Evolutionary conservation across 2,329 filamentous ascomycete species (phyloP), one percentile per base, ranked within the genome.

Genomic region (Aspergillus sp.): DNA sequence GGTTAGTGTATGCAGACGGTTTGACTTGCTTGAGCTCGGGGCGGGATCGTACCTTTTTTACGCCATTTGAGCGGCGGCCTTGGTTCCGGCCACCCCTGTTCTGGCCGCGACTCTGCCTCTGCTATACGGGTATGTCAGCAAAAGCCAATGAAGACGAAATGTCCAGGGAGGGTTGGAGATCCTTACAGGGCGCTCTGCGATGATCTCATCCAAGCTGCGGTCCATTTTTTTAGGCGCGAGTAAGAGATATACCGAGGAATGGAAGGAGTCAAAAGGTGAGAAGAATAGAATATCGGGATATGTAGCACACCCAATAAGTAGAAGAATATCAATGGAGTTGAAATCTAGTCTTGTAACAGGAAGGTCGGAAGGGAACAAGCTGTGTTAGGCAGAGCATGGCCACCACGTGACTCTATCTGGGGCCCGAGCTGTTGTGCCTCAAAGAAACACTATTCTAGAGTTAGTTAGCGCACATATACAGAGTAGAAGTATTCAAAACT

Each of bases 11-110:
- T 4, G 11, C 15, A 40, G 12, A 8, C 37, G 11, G 7, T 21
- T 40, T 27, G 37, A 8, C n/a, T 11, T n/a, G 39, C 12, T 37
- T 48, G 43, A 19, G 35, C 6, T 19, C 11, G 6, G n/a, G n/a
- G 23, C 21, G 5, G 23, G 15, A 19, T 12, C 15, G 46, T 75
- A 93, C 91, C 91, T 96, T 96, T 92, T 88, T 93, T 74, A 93
- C 85, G 78, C 90, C 90, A 79, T 95, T 90, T 78, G 90, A 88
- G 70, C 90, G 89, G 68, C 76, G 73, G 64, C 79, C 75, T 66
- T 79, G 77, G 64, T 71, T 68, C 63, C 74, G 73, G 63, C 73
- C 72, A 64, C 75, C 68, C 57, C 73, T 71, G 57, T 64, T 67
- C 52, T 59, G 58, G 49, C 50, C 46, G 23, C 60, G 57, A 23